Evolutionary conservation across 345 rosid species (phyloP), one percentile per base, ranked within the genome.

Genomic region (Rhodamnia rubescens): DNA sequence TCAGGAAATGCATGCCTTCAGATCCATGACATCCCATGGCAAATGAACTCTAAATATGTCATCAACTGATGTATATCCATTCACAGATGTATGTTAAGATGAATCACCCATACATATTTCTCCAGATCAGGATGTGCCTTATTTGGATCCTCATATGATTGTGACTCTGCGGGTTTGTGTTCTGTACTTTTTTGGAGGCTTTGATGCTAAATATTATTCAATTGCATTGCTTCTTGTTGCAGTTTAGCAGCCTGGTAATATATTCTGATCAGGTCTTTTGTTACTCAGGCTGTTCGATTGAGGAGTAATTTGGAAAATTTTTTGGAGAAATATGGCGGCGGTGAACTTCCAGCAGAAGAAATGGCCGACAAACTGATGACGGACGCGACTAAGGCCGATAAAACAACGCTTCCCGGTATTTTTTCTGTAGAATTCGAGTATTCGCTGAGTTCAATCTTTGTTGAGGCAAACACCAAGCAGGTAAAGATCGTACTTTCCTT

Each of bases 351-450:
- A 0, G 87, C 87, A 8, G 82, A 87, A 87, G 93, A 87, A 84
- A 94, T 92, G 91, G 92, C 88, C 47, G 90, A 90, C 74, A 84
- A 87, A 87, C 88, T 94, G 40, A 94, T 95, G 98, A 92, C 49
- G 53, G 89, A 95, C 89, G 88, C 91, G 6, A 84, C 90, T 3
- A 94, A 93, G 89, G 95, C 91, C 27, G 87, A 82, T 36, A 51
- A 82, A 51, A 11, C 78, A 69, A 69, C 47, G 85, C 89, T 92
- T 4, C 93, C 98, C 50, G 86, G 82, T 74, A 88, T 92, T 53
- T 87, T 27, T 82, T 29, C 94, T 26, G 89, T 91, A 1, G 92
- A 91, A 82, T 32, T 5, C n/a, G 96, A 92, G 84, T 87, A 90
- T 89, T 83, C 86, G 20, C 83, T 83, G 75, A 93, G 99, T 89